phyloP scores from a whole-genome alignment of 2,329 filamentous ascomycete genomes.

The Diplocarpon mali region DNA sequence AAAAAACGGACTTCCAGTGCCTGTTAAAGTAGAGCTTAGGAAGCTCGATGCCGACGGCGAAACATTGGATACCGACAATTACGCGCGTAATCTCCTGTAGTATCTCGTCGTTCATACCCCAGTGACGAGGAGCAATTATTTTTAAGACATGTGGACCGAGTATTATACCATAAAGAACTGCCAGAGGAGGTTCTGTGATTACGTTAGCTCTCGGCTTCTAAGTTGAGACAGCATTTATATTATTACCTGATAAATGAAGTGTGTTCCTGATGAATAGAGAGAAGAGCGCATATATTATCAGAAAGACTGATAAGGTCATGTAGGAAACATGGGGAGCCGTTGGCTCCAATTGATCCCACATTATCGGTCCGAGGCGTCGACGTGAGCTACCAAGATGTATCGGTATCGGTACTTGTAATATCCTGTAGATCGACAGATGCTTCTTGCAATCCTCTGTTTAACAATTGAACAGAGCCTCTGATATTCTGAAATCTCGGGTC shows the following conservation, averaged over 20 bases:
- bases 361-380: constrained; percentile 2
- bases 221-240: neutral
- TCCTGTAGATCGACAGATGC: neutral
- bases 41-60: constrained; percentile 55
- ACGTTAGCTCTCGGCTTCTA: neutral
- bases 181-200: constrained; percentile 38
- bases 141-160: constrained; percentile 58
- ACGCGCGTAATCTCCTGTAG: constrained; percentile 62
- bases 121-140: constrained; percentile 47
- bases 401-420: too few relatives aligned
- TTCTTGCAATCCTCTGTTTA: too few relatives aligned
- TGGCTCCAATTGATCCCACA: constrained; percentile 43
- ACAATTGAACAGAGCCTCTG: too few relatives aligned
- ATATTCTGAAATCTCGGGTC: too few relatives aligned
- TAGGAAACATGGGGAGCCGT: constrained; percentile 47
- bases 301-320: constrained; percentile 46
- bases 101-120: constrained; percentile 58
- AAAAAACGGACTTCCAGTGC: constrained; percentile 23
- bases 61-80: constrained; percentile 63
- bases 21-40: constrained; percentile 33
- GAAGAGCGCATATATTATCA: constrained; percentile 47
- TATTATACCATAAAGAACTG: constrained; percentile 60
- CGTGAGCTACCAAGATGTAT: neutral
- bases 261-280: constrained; percentile 47
- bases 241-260: constrained; percentile 39